A percentile compares a stretch with the other conserved stretches of the same genome.
Conservation (phyloP, 23 red algal genomes). For the Rhodosorus marinus region DNA sequence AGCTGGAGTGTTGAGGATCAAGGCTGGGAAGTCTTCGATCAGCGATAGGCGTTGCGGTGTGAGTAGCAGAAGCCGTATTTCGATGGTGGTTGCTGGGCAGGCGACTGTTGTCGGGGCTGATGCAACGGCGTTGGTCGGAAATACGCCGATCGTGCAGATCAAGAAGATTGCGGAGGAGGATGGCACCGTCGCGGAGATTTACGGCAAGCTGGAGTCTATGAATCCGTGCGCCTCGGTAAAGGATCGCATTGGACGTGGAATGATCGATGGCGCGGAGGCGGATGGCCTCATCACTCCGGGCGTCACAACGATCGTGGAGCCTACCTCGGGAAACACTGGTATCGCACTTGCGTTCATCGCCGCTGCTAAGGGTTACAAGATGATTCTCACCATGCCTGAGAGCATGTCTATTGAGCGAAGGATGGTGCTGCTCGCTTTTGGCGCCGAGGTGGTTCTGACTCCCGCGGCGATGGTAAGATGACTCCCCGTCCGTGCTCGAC, state of each 20-base stretch:
- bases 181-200: constrained; percentile 3
- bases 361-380: constrained; percentile 17
- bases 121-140: too few species aligned
- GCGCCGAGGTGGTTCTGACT: constrained; percentile 28
- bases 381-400: constrained; percentile 42
- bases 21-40: too few species aligned
- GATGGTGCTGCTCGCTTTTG: constrained; percentile 18
- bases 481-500: constrained; percentile 21
- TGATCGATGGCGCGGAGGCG: constrained; percentile 20
- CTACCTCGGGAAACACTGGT: constrained; percentile 29
- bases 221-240: constrained; percentile 31
- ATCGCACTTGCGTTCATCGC: constrained; percentile 27
- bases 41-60: too few species aligned
- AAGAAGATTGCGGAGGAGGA: constrained; percentile 1
- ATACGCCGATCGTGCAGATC: constrained; percentile 22
- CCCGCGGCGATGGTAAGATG: too few species aligned
- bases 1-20: too few species aligned
- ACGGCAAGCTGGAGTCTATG: constrained; percentile 31
- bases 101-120: too few species aligned
- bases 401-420: constrained; percentile 28
- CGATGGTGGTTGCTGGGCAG: too few species aligned
- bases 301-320: constrained; percentile 25
- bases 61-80: too few species aligned
- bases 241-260: constrained; percentile 24
- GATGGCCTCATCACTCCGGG: constrained; percentile 16